Evolutionary conservation across 192 early-diverging fungal genomes (phyloP).

Genomic region (Podila epigama): DNA sequence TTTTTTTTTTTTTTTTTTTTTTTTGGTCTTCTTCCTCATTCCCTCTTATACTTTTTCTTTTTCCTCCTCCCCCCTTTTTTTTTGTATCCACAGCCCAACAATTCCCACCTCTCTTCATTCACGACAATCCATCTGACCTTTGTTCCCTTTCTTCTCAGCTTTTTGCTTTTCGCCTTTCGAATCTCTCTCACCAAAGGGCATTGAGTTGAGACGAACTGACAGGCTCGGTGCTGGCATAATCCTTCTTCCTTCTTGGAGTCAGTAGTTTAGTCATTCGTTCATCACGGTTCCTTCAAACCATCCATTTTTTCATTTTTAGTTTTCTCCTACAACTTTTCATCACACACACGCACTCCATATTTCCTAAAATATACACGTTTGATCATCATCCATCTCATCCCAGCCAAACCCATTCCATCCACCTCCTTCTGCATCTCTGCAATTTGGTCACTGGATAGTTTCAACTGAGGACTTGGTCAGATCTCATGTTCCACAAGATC

Average conservation of each 20-base stretch:
- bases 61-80: background rate
- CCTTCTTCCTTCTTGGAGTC: no score
- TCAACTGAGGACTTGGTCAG: background rate
- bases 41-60: background rate
- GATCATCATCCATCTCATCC: no score
- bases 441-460: background rate
- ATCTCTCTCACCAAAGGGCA: no score
- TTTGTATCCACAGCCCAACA: background rate
- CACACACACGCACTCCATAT: no score
- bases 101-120: background rate
- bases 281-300: no score
- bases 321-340: no score
- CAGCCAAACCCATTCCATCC: background rate
- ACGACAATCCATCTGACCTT: background rate
- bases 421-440: background rate
- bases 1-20: background rate
- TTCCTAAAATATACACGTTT: no score
- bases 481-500: slow-evolving; percentile 45
- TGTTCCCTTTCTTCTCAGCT: background rate
- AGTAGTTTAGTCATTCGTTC: no score
- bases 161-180: background rate
- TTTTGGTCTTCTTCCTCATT: background rate
- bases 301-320: no score
- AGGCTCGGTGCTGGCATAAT: no score
- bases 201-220: no score